Evolutionary conservation across 305 asterid genomes (phyloP).

Genomic region (Ajuga reptans): DNA sequence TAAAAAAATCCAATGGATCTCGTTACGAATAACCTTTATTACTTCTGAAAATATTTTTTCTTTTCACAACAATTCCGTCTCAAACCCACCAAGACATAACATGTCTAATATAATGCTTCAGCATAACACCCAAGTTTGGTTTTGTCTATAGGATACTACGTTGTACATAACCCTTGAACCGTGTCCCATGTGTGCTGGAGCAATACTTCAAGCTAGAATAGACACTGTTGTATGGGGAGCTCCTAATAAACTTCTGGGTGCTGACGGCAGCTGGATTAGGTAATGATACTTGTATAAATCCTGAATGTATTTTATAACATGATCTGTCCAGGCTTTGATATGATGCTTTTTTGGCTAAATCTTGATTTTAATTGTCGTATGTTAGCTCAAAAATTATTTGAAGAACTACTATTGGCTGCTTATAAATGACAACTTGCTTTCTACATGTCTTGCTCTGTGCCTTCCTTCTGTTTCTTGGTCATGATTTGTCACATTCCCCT

Average conservation of each 20-base stretch:
- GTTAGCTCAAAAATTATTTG: neutral
- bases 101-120: neutral
- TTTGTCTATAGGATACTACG: conserved; percentile 49
- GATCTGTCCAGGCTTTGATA: neutral
- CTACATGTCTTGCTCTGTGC: neutral
- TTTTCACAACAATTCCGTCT: neutral
- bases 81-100: neutral
- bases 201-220: conserved; percentile 92
- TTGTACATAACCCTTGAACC: conserved; percentile 97
- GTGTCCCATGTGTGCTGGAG: conserved; percentile 99
- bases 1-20: neutral
- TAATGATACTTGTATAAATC: conserved; percentile 24
- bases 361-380: neutral
- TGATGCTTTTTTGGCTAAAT: neutral
- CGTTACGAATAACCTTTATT: neutral
- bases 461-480: neutral
- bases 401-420: neutral
- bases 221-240: conserved; percentile 97
- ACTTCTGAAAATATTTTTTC: neutral
- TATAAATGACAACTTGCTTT: neutral
- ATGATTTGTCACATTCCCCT: too few species aligned
- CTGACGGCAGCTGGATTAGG: conserved; percentile 99
- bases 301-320: neutral
- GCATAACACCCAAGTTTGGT: neutral
- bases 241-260: conserved; percentile 97